phyloP scores from a whole-genome alignment of 108 stramenopile species.

The Cyclotella kingstonii region DNA sequence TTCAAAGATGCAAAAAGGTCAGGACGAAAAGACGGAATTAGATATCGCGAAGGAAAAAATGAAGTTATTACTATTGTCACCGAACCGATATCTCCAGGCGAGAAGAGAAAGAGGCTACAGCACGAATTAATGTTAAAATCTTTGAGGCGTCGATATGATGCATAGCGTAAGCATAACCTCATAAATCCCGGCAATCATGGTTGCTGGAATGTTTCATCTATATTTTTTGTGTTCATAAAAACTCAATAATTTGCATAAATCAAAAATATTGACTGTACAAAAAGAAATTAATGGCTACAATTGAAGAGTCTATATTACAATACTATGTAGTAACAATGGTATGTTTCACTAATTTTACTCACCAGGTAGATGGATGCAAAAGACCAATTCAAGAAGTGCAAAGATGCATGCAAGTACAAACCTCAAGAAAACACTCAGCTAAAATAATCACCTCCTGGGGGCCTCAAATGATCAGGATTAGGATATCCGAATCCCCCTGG shows the following conservation, averaged over 20 bases:
- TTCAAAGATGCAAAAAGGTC: slow-evolving; percentile 35
- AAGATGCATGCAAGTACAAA: neutral
- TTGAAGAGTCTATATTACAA: too few relatives aligned
- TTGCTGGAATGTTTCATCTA: too few relatives aligned
- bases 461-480: slow-evolving; percentile 77
- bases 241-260: too few relatives aligned
- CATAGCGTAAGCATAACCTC: neutral
- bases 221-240: too few relatives aligned
- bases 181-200: too few relatives aligned
- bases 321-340: too few relatives aligned
- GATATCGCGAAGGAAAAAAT: slow-evolving; percentile 16
- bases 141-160: slow-evolving; percentile 2
- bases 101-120: slow-evolving; percentile 15
- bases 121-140: slow-evolving; percentile 7
- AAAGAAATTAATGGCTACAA: too few relatives aligned
- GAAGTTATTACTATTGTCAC: neutral
- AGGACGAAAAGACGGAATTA: slow-evolving; percentile 33
- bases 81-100: slow-evolving; percentile 7
- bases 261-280: too few relatives aligned
- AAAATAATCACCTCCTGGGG: slow-evolving; percentile 52
- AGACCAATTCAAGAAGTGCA: too few relatives aligned
- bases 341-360: too few relatives aligned
- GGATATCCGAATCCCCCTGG: slow-evolving; percentile 65
- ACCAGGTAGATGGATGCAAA: too few relatives aligned
- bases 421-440: slow-evolving; percentile 12